Conservation (phyloP, 495 filamentous ascomycete genomes). For the Penicillium herquei region DNA sequence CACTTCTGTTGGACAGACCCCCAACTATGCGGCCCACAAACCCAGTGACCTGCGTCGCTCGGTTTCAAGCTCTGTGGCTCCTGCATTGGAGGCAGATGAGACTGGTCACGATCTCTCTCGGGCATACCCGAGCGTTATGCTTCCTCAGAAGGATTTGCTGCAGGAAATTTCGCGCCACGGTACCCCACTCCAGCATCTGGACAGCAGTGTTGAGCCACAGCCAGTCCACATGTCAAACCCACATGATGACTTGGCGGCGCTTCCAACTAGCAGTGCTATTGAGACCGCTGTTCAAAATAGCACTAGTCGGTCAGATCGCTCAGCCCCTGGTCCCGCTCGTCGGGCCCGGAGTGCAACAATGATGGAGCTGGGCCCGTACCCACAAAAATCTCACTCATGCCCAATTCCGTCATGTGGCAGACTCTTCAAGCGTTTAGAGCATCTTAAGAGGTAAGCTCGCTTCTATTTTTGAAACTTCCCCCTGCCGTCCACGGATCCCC, state of each 20-base stretch:
- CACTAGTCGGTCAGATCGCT: conserved; percentile 59
- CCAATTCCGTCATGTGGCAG: conserved; percentile 98
- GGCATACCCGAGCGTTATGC: conserved; percentile 62
- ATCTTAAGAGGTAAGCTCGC: conserved; percentile 88
- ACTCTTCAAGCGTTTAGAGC: conserved; percentile 97
- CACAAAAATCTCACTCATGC: conserved; percentile 95
- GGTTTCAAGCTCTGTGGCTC: conserved; percentile 83
- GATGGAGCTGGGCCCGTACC: conserved; percentile 95
- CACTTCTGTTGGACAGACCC: conserved; percentile 20
- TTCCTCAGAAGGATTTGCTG: conserved; percentile 75
- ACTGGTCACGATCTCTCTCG: conserved; percentile 61
- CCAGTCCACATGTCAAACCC: conserved; percentile 58
- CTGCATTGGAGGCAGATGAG: conserved; percentile 76
- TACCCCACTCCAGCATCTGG: conserved; percentile 79
- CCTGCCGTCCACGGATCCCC: neutral
- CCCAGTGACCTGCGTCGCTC: conserved; percentile 89
- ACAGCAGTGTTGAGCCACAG: conserved; percentile 68
- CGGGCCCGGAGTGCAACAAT: conserved; percentile 92
- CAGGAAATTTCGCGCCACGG: conserved; percentile 83
- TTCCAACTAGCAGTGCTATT: conserved; percentile 62
- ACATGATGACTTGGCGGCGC: conserved; percentile 64
- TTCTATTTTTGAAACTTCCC: conserved; percentile 21
- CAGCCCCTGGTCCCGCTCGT: conserved; percentile 70
- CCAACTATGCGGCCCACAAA: conserved; percentile 60
- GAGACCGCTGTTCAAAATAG: conserved; percentile 59